These are phyloP conservation scores for Brachypodium distachyon DNA, from an alignment of 202 grass and related monocot species.

Conservation along the genomic window DNA sequence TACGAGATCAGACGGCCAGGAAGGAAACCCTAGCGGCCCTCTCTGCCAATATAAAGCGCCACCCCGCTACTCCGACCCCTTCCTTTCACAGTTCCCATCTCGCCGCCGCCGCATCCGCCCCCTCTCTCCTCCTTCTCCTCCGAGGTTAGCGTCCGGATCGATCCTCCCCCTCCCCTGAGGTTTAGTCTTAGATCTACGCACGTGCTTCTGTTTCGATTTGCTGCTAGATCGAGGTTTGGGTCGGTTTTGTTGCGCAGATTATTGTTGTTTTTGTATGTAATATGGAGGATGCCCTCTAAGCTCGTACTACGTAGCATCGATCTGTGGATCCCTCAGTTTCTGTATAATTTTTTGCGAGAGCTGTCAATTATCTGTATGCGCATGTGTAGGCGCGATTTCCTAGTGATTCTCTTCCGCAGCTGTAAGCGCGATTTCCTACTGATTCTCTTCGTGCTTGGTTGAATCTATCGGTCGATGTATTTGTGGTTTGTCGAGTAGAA, in stretches of 20 bases:
- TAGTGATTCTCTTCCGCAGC: background rate
- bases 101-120: background rate
- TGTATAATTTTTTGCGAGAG: too few species aligned
- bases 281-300: too few species aligned
- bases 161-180: background rate
- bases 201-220: background rate
- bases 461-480: background rate
- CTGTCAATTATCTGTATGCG: too few species aligned
- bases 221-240: background rate
- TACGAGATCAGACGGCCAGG: background rate
- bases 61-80: background rate
- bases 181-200: background rate
- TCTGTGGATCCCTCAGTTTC: too few species aligned
- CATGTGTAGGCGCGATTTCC: too few species aligned
- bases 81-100: background rate
- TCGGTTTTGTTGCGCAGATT: background rate
- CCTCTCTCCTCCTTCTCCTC: background rate
- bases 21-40: background rate
- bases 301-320: too few species aligned
- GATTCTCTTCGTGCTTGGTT: background rate
- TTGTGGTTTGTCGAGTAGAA: background rate
- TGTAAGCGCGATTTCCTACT: background rate
- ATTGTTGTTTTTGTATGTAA: background rate
- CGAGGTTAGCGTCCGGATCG: background rate
- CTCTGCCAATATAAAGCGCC: background rate